Evolutionary conservation across 208 protist genomes (phyloP).

Genomic region (Trypanosomatidae sp.): DNA sequence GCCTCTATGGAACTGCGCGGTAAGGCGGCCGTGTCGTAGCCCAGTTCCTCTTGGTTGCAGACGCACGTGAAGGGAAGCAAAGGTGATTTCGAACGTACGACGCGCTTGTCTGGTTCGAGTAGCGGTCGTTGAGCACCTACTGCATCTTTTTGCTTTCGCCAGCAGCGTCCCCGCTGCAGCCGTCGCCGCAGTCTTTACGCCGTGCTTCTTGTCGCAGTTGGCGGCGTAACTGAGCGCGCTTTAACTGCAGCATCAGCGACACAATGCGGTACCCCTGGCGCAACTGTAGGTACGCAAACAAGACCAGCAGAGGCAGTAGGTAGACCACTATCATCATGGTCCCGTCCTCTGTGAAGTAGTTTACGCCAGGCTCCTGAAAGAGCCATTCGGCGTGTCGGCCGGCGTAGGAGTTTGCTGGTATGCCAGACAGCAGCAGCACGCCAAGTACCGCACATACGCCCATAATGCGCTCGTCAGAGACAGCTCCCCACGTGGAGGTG

Average conservation of each 20-base stretch:
- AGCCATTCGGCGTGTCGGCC: conserved; percentile 21
- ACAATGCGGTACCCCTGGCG: conserved; percentile 27
- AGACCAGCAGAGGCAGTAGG: conserved; percentile 53
- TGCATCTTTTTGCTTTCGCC: conserved; percentile 14
- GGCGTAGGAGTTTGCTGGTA: conserved; percentile 12
- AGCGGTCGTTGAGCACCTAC: not conserved
- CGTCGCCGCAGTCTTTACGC: not conserved
- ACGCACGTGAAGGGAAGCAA: not conserved
- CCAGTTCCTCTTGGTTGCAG: not conserved
- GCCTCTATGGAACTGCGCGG: not conserved
- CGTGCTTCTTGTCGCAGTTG: conserved; percentile 13
- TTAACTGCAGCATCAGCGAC: conserved; percentile 33
- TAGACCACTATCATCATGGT: conserved; percentile 65
- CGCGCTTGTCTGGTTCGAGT: not conserved
- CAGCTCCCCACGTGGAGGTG: conserved; percentile 22
- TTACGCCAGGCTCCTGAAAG: conserved; percentile 46
- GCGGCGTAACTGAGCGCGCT: conserved; percentile 17
- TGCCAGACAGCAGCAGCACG: conserved; percentile 32
- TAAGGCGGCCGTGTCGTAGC: not conserved
- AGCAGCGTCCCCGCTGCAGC: not conserved
- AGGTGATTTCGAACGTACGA: not conserved
- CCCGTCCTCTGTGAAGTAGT: conserved; percentile 79
- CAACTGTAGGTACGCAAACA: conserved; percentile 41
- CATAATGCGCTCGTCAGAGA: conserved; percentile 47
- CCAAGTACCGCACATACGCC: conserved; percentile 11